Base-by-base conservation (phyloP, 768 basidiomycete species). In the Suillus sp. region DNA sequence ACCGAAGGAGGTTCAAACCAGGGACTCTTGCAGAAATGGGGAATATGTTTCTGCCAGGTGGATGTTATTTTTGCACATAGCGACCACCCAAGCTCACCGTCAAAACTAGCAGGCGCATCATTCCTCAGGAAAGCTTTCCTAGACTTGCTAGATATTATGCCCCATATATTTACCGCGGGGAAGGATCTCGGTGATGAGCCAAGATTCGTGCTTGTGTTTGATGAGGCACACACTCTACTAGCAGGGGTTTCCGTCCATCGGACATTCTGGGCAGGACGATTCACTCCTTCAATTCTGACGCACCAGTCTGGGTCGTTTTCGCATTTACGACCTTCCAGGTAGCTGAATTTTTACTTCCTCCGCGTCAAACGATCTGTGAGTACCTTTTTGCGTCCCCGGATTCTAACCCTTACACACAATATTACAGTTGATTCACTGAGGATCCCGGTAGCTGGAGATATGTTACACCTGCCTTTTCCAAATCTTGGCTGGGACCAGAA, bases 401-500 rank as follows among this genome's bases (percentile, higher is more conserved):
- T 40, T 40, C 16, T 18, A 18, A 6, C 16, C 40, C 18, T 50
- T 27, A 30, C 27, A 40, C 27, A 27, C 6, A 50, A 50, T 30
- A 6, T 50, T 18, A 8, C 25, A 59, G 60, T 51, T 16, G 20
- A 61, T 35, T 61, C 64, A 5, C 18, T 25, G 3, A n/a, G 38
- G 1, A 38, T 64, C 8, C n/a, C 45, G 1, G n/a, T 9, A 22
- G 58, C n/a, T 3, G 63, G 62, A 7, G 4, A 51, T 18, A 27
- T 64, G 25, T 27, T 59, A 16, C 60, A 18, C 18, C 37, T 59
- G 3, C 50, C 63, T 51, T 64, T n/a, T 50, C 42, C 34, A 9
- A 48, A 51, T 5, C 58, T 63, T 27, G 58, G 62, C 38, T 63
- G 62, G 62, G 58, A 63, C 20, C 62, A 63, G 55, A 13, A 25